Conservation (phyloP, 2,329 filamentous ascomycete species). For the Pestalotiopsis sp. region DNA sequence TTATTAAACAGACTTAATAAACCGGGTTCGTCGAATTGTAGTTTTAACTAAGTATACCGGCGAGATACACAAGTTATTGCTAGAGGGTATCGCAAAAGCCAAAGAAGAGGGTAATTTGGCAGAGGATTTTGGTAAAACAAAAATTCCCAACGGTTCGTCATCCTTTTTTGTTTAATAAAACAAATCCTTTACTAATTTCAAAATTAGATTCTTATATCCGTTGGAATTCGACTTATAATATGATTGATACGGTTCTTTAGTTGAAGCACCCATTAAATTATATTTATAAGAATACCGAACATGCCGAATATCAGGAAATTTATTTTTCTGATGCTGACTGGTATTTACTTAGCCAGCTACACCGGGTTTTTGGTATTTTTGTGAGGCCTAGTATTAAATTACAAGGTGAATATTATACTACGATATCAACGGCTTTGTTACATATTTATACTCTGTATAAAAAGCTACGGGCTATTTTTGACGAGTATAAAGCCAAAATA, state of each 20-base stretch:
- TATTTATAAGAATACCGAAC: neutral
- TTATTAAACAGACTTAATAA: neutral
- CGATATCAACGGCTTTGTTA: neutral
- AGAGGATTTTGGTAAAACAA: neutral
- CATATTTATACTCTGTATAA: neutral
- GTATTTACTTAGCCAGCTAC: neutral
- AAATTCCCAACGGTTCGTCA: neutral
- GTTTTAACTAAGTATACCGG: no score
- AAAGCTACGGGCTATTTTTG: neutral
- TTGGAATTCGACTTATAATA: constrained; percentile 6
- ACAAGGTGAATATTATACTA: constrained; percentile 1
- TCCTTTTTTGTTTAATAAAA: neutral
- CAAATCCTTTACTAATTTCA: neutral
- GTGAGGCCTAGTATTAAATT: neutral
- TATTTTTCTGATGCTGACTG: neutral
- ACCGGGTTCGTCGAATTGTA: no score
- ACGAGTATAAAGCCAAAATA: neutral
- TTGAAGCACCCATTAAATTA: neutral
- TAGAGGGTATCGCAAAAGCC: neutral
- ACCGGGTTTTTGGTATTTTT: neutral
- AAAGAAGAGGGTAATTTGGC: neutral
- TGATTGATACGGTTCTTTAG: neutral
- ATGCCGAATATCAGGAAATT: no score
- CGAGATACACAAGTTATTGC: neutral
- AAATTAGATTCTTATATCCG: neutral